Percentiles rank a stretch among this genome's conserved stretches.
These are phyloP conservation scores for Anethum foeniculum DNA, from an alignment of 140 eudicot genomes.

Conservation along the genomic window DNA sequence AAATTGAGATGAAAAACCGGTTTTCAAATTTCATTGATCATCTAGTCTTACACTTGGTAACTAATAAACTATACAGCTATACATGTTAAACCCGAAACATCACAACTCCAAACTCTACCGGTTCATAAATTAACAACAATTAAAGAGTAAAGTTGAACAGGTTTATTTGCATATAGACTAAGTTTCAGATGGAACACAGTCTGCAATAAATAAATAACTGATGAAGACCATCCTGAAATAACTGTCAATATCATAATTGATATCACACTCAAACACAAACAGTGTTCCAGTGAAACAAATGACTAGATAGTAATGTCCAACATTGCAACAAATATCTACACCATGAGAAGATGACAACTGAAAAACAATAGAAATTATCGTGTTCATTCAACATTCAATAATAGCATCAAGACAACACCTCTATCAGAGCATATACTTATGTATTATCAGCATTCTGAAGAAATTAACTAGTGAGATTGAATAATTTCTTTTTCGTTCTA, in stretches of 20 bases:
- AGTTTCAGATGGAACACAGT: not conserved
- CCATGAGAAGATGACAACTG: not conserved
- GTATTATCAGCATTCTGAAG: not conserved
- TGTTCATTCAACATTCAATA: not conserved
- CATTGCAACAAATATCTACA: not conserved
- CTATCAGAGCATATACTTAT: not conserved
- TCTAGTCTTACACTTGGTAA: too few relatives aligned
- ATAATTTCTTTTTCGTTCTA: not conserved
- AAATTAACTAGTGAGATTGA: not conserved
- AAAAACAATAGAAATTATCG: not conserved
- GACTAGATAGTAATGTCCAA: too few relatives aligned
- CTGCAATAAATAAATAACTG: conserved; percentile 1
- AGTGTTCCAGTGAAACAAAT: not conserved
- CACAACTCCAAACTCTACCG: not conserved
- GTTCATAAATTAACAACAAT: not conserved
- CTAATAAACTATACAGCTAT: too few relatives aligned
- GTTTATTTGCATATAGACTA: not conserved
- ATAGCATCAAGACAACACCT: not conserved
- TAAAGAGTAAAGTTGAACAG: not conserved
- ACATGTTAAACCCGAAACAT: not conserved
- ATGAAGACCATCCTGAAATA: not conserved
- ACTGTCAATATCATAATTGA: not conserved
- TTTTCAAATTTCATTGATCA: not conserved
- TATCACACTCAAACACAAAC: not conserved
- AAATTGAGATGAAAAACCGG: not conserved